Base-by-base conservation (phyloP, 2,329 filamentous ascomycete species). In the Aspergillus felis region DNA sequence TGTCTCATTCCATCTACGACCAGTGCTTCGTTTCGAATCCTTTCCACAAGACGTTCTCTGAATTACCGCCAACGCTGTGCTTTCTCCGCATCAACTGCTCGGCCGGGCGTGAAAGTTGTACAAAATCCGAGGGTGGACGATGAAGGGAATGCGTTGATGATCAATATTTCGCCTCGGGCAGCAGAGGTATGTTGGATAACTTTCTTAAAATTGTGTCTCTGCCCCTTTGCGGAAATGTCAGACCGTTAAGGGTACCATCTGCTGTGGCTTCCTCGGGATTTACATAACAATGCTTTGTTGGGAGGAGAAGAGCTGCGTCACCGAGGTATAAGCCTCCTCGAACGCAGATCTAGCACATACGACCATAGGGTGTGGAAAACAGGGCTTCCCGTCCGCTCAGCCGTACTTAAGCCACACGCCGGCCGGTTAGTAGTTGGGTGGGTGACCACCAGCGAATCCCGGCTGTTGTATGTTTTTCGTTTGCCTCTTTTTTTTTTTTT, bases 161-260 rank as follows among this genome's bases (percentile, higher is more conserved):
- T 99, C 25, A 87, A 88, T 54, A 96, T 97, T 60, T 95, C 92
- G 0, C 83, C 90, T 1, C 84, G 92, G 51, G 93, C 93, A 44
- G 87, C 89, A 46, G 85, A 89, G 77, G 90, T 92, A 81, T 51
- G 79, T 71, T 59, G 9, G 62, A 50, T 54, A n/a, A 4, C 51
- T 20, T 54, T 42, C 48, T 53, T 60, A 55, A 41, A 7, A n/a
- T 53, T 25, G 42, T 4, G 17, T 46, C n/a, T n/a, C 17, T 32
- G 10, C 47, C 2, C 24, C 14, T 50, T 50, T 32, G 14, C 47
- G 35, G 35, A 24, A 8, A 22, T 25, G 12, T 32, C 17, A 20
- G n/a, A 22, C 6, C 42, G 12, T 20, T 6, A 9, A 35, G n/a
- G 38, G 44, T 20, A 25, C 25, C 10, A n/a, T 44, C 14, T 46